Conservation (phyloP, 768 basidiomycete species). For the Trametes gibbosa region DNA sequence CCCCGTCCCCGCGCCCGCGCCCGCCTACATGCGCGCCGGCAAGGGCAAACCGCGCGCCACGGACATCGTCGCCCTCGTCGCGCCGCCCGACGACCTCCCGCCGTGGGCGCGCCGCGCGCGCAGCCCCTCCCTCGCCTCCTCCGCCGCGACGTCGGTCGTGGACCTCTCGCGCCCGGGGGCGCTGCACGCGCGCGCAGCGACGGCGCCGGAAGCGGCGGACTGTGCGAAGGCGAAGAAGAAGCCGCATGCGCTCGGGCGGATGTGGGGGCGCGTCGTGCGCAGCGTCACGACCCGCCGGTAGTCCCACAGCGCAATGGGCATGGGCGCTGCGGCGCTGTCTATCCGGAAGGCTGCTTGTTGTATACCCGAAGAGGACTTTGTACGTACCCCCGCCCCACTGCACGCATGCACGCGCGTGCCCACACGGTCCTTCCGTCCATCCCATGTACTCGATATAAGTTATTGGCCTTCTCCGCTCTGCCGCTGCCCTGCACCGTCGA, state of each 20-base stretch:
- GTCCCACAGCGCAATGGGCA: not conserved
- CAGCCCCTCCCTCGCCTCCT: not conserved
- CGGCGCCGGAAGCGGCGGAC: not conserved
- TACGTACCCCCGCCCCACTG: too few species aligned
- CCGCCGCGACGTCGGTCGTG: not conserved
- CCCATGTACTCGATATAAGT: not conserved
- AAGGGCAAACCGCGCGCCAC: not conserved
- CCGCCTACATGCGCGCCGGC: not conserved
- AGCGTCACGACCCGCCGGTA: conserved; percentile 14
- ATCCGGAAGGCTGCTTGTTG: not conserved
- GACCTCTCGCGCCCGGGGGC: not conserved
- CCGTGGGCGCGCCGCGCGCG: not conserved
- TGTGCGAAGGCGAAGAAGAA: conserved; percentile 8
- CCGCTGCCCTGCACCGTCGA: not conserved
- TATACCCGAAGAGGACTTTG: not conserved
- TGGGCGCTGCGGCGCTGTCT: not conserved
- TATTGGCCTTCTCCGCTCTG: not conserved
- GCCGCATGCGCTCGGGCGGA: conserved; percentile 19
- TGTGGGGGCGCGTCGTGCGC: conserved; percentile 23
- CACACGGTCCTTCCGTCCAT: not conserved
- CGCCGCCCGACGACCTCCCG: not conserved
- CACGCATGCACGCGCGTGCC: too few species aligned
- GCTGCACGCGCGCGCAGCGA: not conserved
- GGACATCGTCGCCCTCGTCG: not conserved
- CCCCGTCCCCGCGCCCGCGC: not conserved